Conservation (phyloP, 371 early-diverging fungal species). For the Mucor saturninus region DNA sequence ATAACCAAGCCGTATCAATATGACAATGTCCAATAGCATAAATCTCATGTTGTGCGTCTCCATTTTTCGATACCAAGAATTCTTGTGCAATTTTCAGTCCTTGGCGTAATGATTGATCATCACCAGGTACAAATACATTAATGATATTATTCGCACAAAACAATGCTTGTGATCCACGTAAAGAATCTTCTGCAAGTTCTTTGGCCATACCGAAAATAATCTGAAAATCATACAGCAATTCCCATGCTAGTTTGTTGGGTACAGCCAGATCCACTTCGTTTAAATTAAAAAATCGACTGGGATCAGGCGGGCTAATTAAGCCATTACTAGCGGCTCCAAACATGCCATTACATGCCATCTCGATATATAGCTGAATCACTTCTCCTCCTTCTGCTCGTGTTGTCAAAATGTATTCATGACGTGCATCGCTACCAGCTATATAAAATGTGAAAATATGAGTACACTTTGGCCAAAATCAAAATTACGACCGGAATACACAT, state of each 20-base stretch:
- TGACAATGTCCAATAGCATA: conserved; percentile 46
- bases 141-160: conserved; percentile 82
- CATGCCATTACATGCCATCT: conserved; percentile 91
- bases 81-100: conserved; percentile 58
- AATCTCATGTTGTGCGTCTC: conserved; percentile 39
- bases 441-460: neutral
- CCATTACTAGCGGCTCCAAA: conserved; percentile 72
- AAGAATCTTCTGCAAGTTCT: conserved; percentile 72
- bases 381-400: conserved; percentile 69
- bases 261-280: conserved; percentile 69
- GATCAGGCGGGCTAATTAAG: conserved; percentile 69
- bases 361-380: conserved; percentile 77
- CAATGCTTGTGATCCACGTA: conserved; percentile 81
- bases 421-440: conserved; percentile 59
- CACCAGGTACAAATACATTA: conserved; percentile 68
- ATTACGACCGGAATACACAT: neutral
- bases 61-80: conserved; percentile 66
- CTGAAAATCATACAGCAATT: conserved; percentile 78
- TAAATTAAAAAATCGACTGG: conserved; percentile 57
- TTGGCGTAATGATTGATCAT: conserved; percentile 49
- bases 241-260: conserved; percentile 71
- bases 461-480: neutral
- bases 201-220: conserved; percentile 80
- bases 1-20: conserved; percentile 67
- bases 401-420: conserved; percentile 76